Evolutionary conservation across 1,139 yeast genomes (phyloP), one percentile per base, ranked within the genome.

Genomic region (Casaregolazyma lundiana): DNA sequence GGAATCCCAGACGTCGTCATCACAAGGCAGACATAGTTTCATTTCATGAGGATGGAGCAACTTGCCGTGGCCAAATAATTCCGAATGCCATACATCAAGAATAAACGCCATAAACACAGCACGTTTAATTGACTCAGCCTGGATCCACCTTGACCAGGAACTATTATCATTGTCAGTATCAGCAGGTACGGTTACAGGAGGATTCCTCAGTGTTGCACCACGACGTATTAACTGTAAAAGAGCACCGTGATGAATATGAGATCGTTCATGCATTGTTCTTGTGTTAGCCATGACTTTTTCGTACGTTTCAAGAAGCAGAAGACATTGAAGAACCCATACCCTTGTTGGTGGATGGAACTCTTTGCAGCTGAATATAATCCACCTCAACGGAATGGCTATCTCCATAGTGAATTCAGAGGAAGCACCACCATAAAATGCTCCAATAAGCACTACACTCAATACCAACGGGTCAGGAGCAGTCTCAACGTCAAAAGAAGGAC

Each of bases 31-130:
- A 43, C 79, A 73, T 53, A 81, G 64, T 59, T 85, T 89, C 44
- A 86, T 69, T 57, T 85, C 73, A 57, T 79, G 81, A 35, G 85
- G 81, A 50, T 77, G 73, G 17, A 85, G 70, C 41, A 77, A 77
- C 24, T 83, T 75, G 44, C 77, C 75, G 62, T 85, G 92, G 2
- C 92, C 82, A 65, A 83, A 84, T 40, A 84, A 76, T 26, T 81
- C 74, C 17, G 86, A 83, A 64, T 85, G 90, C n/a, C 81, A 73
- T 1, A 82, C 78, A 61, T 85, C 95, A 58, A 83, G 70, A 57
- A 81, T 82, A 61, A 85, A 85, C 5, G 89, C 85, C 75, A 83
- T 77, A 49, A 81, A 76, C 1, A 92, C 85, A 5, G 84, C 75
- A 46, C 95, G 66, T 61, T 84, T 85, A 72, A 84, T 72, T 47